Base-by-base conservation (phyloP, 2,329 filamentous ascomycete genomes). In the Neurospora sp. region DNA sequence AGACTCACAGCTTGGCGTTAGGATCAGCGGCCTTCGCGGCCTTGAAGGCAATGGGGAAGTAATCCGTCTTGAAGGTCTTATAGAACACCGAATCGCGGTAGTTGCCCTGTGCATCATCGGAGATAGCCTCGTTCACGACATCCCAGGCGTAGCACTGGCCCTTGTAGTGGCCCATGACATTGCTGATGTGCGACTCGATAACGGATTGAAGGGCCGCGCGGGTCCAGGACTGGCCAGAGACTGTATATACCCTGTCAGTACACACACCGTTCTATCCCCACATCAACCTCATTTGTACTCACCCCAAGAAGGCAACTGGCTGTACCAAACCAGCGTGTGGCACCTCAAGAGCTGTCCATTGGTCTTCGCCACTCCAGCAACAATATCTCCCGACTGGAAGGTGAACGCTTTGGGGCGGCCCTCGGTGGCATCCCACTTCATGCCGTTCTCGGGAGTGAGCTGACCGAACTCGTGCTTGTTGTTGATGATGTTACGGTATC, bases 381-480 rank as follows among this genome's bases (percentile, higher is more conserved):
- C 80, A 67, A 83, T 81, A 67, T 91, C 87, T 46, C 86, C 89
- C 1, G 81, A 78, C 6, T 82, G 82, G 78, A 84, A 91, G 74
- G 83, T 84, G 81, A 91, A 92, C 66, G 81, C 77, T 41, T 82
- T 83, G 66, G 83, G 84, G 52, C 79, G 77, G 0, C 87, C 86
- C 81, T 92, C 87, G 17, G 83, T 89, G 72, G 83, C 81, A 71
- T 88, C 83, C 88, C 88, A 92, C 82, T 88, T 85, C 77, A 88
- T 85, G 2, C 84, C 83, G 76, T 91, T 91, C 67, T 85, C 86
- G 0, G 88, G 87, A 0, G 88, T 90, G 36, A 90, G 82, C 77
- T 88, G 85, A 39, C 89, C 89, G 74, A 91, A 91, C 75, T 90
- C 87, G 66, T 81, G 79, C 8, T 76, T 79, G 77, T 89, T 80